phyloP scores from a whole-genome alignment of 2,329 filamentous ascomycete genomes.

The Diaporthe ilicicola region DNA sequence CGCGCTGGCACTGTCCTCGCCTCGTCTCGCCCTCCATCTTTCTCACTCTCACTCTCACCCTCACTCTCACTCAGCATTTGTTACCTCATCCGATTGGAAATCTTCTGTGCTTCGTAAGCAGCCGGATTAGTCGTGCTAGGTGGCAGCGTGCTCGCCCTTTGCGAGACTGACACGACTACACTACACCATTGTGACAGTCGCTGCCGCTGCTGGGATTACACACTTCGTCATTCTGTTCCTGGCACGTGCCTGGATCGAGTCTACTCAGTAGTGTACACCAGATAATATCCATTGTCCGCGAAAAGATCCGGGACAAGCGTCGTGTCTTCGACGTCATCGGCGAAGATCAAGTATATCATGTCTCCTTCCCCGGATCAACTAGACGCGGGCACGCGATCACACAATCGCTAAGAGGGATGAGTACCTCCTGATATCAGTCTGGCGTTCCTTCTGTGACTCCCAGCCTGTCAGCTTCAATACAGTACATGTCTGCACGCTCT shows the following conservation, averaged over 20 bases:
- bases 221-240: background rate
- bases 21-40: background rate
- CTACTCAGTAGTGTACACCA: background rate
- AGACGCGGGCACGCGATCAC: background rate
- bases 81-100: slow-evolving; percentile 17
- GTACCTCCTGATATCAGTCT: background rate
- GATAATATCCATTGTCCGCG: background rate
- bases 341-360: background rate
- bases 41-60: background rate
- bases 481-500: background rate
- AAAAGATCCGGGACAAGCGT: background rate
- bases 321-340: slow-evolving; percentile 10
- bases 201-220: background rate
- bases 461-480: background rate
- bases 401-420: slow-evolving; percentile 10
- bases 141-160: background rate
- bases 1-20: slow-evolving; percentile 19
- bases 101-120: slow-evolving; percentile 11
- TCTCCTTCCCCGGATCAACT: slow-evolving; percentile 1
- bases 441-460: background rate
- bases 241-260: background rate
- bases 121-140: background rate
- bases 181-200: background rate
- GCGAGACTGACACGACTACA: background rate
- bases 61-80: background rate